Evolutionary conservation across 202 grass and related monocot genomes (phyloP).

Genomic region (Panicum hallii): DNA sequence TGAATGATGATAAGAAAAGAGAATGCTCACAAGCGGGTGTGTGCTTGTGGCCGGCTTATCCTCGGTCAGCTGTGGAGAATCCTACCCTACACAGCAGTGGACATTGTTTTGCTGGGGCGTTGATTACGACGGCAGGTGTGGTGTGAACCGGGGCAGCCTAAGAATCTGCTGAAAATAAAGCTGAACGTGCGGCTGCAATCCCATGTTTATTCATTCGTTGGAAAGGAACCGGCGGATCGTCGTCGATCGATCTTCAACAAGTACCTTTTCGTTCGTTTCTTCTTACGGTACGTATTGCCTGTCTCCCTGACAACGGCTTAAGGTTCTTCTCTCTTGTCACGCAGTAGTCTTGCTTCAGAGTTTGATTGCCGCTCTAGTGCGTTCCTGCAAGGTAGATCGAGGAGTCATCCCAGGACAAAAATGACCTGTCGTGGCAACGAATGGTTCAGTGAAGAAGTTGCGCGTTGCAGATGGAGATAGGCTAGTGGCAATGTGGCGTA

Average conservation of each 20-base stretch:
- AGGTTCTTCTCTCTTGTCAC: background rate
- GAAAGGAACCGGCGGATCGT: background rate
- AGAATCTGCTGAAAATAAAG: slow-evolving; percentile 35
- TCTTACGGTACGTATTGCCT: background rate
- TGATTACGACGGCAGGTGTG: slow-evolving; percentile 31
- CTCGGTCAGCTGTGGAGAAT: slow-evolving; percentile 12
- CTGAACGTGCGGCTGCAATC: slow-evolving; percentile 21
- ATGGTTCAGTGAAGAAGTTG: background rate
- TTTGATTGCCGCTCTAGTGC: background rate
- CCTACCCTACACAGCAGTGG: background rate
- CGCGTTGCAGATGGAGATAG: background rate
- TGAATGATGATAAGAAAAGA: background rate
- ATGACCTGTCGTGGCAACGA: background rate
- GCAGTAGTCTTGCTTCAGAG: background rate
- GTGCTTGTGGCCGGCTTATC: background rate
- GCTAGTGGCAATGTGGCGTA: background rate
- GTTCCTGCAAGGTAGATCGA: no score
- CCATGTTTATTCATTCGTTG: background rate
- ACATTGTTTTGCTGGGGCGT: background rate
- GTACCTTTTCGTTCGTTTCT: background rate
- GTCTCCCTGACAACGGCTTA: background rate
- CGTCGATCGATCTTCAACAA: background rate
- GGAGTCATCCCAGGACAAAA: background rate
- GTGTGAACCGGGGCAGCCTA: slow-evolving; percentile 29
- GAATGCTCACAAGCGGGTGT: background rate